A percentile compares a stretch with the other conserved stretches of the same genome.
Conservation (phyloP, 129 eudicot genomes). For the Arctium lappa region DNA sequence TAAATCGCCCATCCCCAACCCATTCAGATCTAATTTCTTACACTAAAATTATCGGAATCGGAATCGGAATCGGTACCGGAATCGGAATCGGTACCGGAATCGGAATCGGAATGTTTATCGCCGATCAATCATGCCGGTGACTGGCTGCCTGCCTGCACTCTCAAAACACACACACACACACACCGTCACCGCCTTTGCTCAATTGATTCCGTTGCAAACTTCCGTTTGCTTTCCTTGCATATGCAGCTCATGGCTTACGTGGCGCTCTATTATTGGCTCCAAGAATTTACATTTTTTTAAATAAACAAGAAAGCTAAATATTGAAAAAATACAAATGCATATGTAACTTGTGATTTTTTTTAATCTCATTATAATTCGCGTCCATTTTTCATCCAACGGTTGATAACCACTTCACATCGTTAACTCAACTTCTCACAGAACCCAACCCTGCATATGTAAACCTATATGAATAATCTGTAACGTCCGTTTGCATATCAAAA, state of each 20-base stretch:
- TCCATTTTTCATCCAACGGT: no score
- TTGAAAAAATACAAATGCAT: no score
- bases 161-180: background rate
- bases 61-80: background rate
- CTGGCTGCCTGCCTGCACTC: background rate
- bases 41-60: background rate
- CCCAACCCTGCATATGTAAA: no score
- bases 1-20: slow-evolving; percentile 83
- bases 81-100: background rate
- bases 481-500: no score
- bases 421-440: no score
- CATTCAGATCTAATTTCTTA: slow-evolving; percentile 33
- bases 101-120: background rate
- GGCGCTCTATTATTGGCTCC: slow-evolving; percentile 8
- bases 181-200: background rate
- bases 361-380: no score
- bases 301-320: no score
- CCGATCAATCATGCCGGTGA: slow-evolving; percentile 23
- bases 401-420: no score
- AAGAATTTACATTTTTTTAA: no score
- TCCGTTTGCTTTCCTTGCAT: slow-evolving; percentile 13
- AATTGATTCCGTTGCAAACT: slow-evolving; percentile 4
- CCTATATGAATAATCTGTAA: no score
- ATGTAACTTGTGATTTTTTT: no score
- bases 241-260: slow-evolving; percentile 18